phyloP scores from a whole-genome alignment of 805 yeast species.

The Sugiyamaella marilandica region DNA sequence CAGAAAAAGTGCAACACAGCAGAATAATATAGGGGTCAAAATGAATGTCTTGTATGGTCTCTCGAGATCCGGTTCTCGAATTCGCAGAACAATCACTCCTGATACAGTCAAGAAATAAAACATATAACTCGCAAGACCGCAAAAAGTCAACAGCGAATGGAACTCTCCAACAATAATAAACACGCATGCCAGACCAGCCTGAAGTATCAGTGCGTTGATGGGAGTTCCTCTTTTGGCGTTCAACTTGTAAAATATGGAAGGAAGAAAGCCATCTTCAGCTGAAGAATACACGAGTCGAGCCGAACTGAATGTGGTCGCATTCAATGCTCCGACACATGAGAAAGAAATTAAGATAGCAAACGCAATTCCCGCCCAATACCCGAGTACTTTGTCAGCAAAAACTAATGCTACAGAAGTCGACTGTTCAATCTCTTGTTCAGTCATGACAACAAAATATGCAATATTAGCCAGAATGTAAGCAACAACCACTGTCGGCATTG shows the following conservation, averaged over 20 bases:
- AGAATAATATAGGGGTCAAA: conserved; percentile 34
- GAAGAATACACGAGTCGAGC: conserved; percentile 35
- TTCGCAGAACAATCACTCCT: conserved; percentile 35
- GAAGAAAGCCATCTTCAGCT: conserved; percentile 34
- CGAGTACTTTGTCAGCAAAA: conserved; percentile 30
- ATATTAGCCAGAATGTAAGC: conserved; percentile 35
- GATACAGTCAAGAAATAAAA: conserved; percentile 35
- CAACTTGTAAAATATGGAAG: conserved; percentile 26
- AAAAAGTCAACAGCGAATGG: conserved; percentile 33
- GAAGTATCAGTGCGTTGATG: conserved; percentile 32
- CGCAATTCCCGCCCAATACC: conserved; percentile 27
- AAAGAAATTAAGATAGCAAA: conserved; percentile 34
- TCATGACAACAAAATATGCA: conserved; percentile 63
- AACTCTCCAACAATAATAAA: conserved; percentile 38
- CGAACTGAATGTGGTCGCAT: conserved; percentile 36
- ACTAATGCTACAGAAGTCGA: conserved; percentile 36
- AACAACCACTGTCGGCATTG: conserved; percentile 38
- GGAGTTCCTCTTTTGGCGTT: conserved; percentile 30
- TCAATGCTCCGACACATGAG: conserved; percentile 39
- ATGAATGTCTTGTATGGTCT: conserved; percentile 37
- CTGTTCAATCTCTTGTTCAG: conserved; percentile 45
- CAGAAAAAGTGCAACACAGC: conserved; percentile 36
- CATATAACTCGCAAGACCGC: conserved; percentile 34
- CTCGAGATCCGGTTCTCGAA: conserved; percentile 32
- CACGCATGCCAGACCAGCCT: conserved; percentile 28